These are phyloP conservation scores for Phaeoacremonium minimum DNA, from an alignment of 2,329 filamentous ascomycete genomes.

Conservation along the genomic window DNA sequence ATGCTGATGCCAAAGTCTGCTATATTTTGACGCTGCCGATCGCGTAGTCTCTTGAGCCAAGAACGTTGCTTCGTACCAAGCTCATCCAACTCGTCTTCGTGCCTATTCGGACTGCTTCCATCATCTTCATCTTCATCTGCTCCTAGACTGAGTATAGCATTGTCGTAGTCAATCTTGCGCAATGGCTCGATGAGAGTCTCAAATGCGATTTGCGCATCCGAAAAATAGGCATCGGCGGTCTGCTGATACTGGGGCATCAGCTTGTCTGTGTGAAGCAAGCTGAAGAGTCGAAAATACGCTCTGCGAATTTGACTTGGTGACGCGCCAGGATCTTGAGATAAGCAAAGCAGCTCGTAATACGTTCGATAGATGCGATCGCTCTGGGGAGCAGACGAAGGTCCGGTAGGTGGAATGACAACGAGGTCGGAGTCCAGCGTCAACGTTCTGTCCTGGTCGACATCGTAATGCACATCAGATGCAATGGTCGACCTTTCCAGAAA, in stretches of 20 bases:
- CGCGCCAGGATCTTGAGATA: slow-evolving; percentile 23
- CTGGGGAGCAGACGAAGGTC: neutral
- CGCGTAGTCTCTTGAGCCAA: slow-evolving; percentile 13
- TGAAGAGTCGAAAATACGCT: slow-evolving; percentile 39
- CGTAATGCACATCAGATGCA: slow-evolving; percentile 8
- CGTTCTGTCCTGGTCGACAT: slow-evolving; percentile 12
- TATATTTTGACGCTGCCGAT: slow-evolving; percentile 17
- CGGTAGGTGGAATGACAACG: slow-evolving; percentile 3
- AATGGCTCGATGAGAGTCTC: slow-evolving; percentile 41
- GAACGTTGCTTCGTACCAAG: slow-evolving; percentile 17
- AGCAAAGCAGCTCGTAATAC: slow-evolving; percentile 38
- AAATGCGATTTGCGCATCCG: slow-evolving; percentile 36
- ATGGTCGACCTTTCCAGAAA: slow-evolving; percentile 28
- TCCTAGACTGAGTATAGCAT: neutral
- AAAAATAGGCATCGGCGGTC: slow-evolving; percentile 34
- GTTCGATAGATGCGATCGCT: slow-evolving; percentile 3
- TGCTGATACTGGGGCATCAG: slow-evolving; percentile 33
- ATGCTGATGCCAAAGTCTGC: slow-evolving; percentile 34
- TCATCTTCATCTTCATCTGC: neutral
- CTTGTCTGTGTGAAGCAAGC: slow-evolving; percentile 37
- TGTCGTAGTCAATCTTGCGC: slow-evolving; percentile 36
- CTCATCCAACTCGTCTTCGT: slow-evolving; percentile 17
- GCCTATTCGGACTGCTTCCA: no score
- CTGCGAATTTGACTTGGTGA: slow-evolving; percentile 30
- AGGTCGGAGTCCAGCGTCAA: slow-evolving; percentile 12